A percentile compares a stretch with the other conserved stretches of the same genome.
Evolutionary conservation across 139 green algal genomes (phyloP).

Genomic region (Picochlorum sp.): DNA sequence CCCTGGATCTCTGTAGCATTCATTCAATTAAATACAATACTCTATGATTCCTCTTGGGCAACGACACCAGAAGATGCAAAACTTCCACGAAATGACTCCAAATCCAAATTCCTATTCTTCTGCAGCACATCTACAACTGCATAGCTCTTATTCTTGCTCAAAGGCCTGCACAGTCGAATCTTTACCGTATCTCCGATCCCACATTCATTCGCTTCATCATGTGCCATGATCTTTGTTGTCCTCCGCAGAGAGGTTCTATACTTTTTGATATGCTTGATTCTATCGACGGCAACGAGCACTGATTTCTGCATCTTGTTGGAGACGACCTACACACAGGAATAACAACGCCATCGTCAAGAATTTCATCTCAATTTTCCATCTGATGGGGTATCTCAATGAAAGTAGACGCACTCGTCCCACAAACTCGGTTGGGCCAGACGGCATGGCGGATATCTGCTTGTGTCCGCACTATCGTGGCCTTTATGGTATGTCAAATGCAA

Average conservation of each 20-base stretch:
- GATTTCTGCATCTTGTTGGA: conserved; percentile 53
- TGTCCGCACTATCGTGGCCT: no score
- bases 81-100: conserved; percentile 6
- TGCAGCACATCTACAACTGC: conserved; percentile 39
- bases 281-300: conserved; percentile 41
- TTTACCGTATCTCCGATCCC: conserved; percentile 50
- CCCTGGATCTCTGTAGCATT: neutral
- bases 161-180: conserved; percentile 41
- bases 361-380: no score
- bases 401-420: neutral
- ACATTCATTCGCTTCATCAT: conserved; percentile 48
- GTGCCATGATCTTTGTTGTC: conserved; percentile 51
- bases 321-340: conserved; percentile 33
- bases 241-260: conserved; percentile 29
- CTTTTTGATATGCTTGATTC: conserved; percentile 30
- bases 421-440: neutral
- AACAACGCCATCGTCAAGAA: no score
- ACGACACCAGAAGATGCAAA: conserved; percentile 24
- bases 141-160: conserved; percentile 53
- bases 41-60: neutral
- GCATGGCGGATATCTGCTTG: no score
- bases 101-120: conserved; percentile 34
- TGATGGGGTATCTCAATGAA: no score
- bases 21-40: neutral
- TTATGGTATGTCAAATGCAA: no score